Conservation (phyloP, 139 green algal species). For the Coelastrella sp. region DNA sequence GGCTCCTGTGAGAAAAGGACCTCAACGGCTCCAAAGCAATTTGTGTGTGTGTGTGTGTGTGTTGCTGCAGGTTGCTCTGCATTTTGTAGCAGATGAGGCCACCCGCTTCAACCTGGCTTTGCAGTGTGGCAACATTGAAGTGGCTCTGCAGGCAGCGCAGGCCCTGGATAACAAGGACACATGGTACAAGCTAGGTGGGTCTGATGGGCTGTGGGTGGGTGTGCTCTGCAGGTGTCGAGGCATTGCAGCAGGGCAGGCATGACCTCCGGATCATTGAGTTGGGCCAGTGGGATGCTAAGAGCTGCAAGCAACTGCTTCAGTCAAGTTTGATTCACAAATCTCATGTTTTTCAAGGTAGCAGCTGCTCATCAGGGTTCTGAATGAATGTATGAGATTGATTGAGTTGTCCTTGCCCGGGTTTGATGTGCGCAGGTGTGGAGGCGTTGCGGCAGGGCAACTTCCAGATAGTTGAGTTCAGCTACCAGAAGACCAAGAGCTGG, state of each 20-base stretch:
- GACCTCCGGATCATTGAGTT: constrained; percentile 99
- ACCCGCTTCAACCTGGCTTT: constrained; percentile 95
- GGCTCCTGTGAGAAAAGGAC: too few species aligned
- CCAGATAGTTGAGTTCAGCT: constrained; percentile 98
- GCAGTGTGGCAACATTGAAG: constrained; percentile 95
- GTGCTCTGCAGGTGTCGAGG: not conserved
- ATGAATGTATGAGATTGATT: too few species aligned
- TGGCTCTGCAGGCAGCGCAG: constrained; percentile 93
- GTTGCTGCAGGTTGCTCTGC: constrained; percentile 83
- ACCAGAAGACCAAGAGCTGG: constrained; percentile 99
- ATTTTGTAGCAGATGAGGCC: constrained; percentile 94
- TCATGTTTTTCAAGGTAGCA: too few species aligned
- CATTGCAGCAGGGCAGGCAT: constrained; percentile 82
- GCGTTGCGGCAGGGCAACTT: constrained; percentile 92
- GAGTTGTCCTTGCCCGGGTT: not conserved
- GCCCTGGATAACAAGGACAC: constrained; percentile 97
- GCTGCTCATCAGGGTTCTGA: too few species aligned
- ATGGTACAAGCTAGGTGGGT: constrained; percentile 91
- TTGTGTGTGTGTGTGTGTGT: not conserved
- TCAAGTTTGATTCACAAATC: too few species aligned
- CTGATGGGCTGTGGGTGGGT: not conserved
- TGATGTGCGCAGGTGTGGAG: constrained; percentile 53
- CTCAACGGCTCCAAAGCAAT: too few species aligned
- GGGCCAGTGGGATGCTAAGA: constrained; percentile 98
- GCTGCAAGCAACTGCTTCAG: constrained; percentile 91